These are phyloP conservation scores for Botrytis cinerea DNA, from an alignment of 2,329 filamentous ascomycete genomes.

Conservation along the genomic window DNA sequence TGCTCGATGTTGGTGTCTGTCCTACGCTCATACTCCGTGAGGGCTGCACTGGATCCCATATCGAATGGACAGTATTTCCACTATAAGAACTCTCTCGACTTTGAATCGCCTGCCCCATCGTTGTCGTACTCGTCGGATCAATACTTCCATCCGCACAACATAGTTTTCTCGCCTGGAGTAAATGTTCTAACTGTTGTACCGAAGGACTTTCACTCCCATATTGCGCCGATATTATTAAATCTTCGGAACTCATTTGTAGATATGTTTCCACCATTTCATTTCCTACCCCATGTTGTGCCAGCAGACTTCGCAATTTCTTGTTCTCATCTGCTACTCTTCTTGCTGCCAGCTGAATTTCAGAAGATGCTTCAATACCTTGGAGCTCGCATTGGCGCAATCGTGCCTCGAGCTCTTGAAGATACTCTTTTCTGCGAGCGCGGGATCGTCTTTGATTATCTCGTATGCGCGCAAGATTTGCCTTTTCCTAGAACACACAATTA, in stretches of 20 bases:
- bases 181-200: conserved; percentile 37
- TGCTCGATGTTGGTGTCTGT: conserved; percentile 21
- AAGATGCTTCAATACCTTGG: conserved; percentile 65
- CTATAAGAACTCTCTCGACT: conserved; percentile 36
- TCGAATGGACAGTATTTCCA: conserved; percentile 32
- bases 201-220: conserved; percentile 28
- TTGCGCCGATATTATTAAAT: conserved; percentile 25
- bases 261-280: conserved; percentile 53
- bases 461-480: conserved; percentile 56
- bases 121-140: background rate
- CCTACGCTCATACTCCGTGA: conserved; percentile 27
- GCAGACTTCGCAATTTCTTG: conserved; percentile 59
- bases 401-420: conserved; percentile 68
- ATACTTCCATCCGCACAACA: conserved; percentile 31
- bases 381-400: conserved; percentile 64
- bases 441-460: conserved; percentile 77
- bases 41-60: conserved; percentile 33
- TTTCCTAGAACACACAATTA: conserved; percentile 33
- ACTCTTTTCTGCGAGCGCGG: conserved; percentile 73
- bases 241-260: conserved; percentile 29
- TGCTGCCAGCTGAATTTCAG: conserved; percentile 72
- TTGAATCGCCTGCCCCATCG: conserved; percentile 13
- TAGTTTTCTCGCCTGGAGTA: conserved; percentile 34
- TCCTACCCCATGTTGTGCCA: conserved; percentile 58
- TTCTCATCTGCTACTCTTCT: conserved; percentile 71